These are phyloP conservation scores for Gilbertella persicaria DNA, from an alignment of 371 early-diverging fungal genomes.

Conservation along the genomic window DNA sequence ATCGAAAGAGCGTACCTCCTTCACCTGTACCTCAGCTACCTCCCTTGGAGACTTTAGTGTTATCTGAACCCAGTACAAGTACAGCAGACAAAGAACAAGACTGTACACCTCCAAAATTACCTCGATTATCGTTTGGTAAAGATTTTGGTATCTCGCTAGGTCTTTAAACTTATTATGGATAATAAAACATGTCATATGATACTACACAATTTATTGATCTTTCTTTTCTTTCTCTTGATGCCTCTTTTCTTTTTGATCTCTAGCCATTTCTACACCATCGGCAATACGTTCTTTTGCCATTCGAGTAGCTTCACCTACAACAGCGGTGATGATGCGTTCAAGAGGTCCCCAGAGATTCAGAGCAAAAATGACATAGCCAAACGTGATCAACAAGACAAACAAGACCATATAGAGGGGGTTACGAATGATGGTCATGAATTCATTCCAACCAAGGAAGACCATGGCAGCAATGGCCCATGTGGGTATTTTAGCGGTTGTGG, in stretches of 20 bases:
- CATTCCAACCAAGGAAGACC: conserved; percentile 91
- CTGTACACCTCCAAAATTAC: conserved; percentile 20
- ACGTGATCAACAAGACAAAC: conserved; percentile 42
- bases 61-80: too few species aligned
- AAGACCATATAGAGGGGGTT: conserved; percentile 82
- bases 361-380: conserved; percentile 63
- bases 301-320: conserved; percentile 42
- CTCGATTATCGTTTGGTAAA: conserved; percentile 29
- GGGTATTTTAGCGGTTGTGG: conserved; percentile 86
- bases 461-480: conserved; percentile 82
- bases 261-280: conserved; percentile 14
- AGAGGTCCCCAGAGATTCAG: conserved; percentile 72
- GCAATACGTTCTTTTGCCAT: conserved; percentile 39
- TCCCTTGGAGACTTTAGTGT: too few species aligned
- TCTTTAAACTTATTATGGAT: conserved; percentile 4
- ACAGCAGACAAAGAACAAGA: neutral
- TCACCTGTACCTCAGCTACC: neutral
- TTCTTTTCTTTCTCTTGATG: conserved; percentile 1
- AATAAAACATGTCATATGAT: neutral
- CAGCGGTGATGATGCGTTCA: conserved; percentile 47
- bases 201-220: neutral
- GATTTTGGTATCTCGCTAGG: conserved; percentile 25
- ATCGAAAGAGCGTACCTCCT: neutral
- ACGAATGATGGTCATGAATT: conserved; percentile 78
- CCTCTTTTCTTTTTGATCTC: neutral